phyloP scores from a whole-genome alignment of 2,329 filamentous ascomycete species.

The Diaporthe sp. region DNA sequence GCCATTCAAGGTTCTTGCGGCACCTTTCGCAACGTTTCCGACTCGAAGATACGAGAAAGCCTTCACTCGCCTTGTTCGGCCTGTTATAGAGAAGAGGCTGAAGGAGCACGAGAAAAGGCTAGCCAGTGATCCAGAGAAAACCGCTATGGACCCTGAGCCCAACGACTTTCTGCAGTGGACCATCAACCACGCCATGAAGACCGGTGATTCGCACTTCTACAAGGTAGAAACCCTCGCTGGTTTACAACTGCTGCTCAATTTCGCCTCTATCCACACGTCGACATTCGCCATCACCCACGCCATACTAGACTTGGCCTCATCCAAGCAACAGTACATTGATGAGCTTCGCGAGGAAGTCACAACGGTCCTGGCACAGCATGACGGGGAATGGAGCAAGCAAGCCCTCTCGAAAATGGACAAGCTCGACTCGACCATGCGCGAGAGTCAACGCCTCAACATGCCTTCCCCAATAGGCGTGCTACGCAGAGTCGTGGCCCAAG shows the following conservation, averaged over 20 bases:
- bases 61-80: neutral
- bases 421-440: constrained; percentile 3
- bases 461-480: neutral
- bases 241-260: neutral
- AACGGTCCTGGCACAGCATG: neutral
- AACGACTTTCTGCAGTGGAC: constrained; percentile 3
- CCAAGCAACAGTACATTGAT: neutral
- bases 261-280: neutral
- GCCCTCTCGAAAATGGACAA: constrained; percentile 9
- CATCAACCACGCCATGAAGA: neutral
- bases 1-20: neutral
- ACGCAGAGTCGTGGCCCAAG: neutral
- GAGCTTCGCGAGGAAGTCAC: neutral
- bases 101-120: neutral
- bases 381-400: neutral
- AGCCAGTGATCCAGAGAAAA: constrained; percentile 1
- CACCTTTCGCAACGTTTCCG: neutral
- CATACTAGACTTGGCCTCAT: neutral
- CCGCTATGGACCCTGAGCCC: neutral
- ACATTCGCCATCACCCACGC: neutral
- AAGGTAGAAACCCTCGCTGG: neutral
- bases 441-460: neutral
- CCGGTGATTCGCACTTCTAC: neutral
- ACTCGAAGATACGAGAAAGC: neutral
- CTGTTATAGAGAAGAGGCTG: neutral